Conservation (phyloP, 768 basidiomycete species). For the Daedaleopsis nitida region DNA sequence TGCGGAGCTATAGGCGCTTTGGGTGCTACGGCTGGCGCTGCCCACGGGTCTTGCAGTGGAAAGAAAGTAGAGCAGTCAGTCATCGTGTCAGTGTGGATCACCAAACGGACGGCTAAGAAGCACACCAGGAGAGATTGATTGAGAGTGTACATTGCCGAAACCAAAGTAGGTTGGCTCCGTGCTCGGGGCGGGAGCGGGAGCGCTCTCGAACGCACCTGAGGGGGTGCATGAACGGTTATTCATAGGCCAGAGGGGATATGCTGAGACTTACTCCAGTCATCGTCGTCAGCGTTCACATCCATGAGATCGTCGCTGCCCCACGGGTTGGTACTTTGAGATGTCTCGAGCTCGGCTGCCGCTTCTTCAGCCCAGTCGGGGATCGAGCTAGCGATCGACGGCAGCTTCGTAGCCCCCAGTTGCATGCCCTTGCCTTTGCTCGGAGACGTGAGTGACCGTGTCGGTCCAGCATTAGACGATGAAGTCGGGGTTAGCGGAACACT, state of each 20-base stretch:
- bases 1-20: constrained; percentile 10
- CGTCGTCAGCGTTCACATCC: constrained; percentile 90
- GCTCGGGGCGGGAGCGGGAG: constrained; percentile 28
- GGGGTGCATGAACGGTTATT: neutral
- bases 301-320: constrained; percentile 86
- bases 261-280: constrained; percentile 83
- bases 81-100: neutral
- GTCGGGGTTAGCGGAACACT: constrained; percentile 12
- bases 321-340: constrained; percentile 37
- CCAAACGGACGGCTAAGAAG: neutral
- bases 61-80: too few relatives aligned
- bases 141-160: constrained; percentile 19
- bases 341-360: constrained; percentile 43
- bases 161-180: constrained; percentile 26
- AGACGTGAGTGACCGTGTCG: constrained; percentile 12
- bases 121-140: neutral
- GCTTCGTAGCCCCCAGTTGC: constrained; percentile 66
- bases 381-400: constrained; percentile 39
- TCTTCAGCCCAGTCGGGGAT: constrained; percentile 64
- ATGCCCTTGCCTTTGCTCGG: constrained; percentile 56
- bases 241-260: neutral
- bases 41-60: constrained; percentile 18
- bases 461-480: constrained; percentile 26
- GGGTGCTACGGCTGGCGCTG: neutral
- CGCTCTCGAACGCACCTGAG: constrained; percentile 36